These are phyloP conservation scores for Tylopilus balloui DNA, from an alignment of 768 basidiomycete genomes.

Conservation along the genomic window DNA sequence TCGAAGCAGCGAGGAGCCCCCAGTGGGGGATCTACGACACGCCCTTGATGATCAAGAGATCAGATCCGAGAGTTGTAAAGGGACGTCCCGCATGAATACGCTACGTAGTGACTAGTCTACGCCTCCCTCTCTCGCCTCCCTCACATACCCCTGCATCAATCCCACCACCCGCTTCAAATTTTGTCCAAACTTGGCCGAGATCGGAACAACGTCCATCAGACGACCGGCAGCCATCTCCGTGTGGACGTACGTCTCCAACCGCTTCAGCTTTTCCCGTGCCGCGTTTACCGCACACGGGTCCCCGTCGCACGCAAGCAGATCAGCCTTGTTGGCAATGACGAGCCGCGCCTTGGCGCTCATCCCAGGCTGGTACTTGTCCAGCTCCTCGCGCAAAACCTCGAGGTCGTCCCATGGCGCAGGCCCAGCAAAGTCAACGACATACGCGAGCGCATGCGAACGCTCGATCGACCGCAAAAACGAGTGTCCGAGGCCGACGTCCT, in stretches of 20 bases:
- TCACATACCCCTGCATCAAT: slow-evolving; percentile 64
- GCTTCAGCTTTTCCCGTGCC: slow-evolving; percentile 53
- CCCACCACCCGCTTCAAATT: slow-evolving; percentile 70
- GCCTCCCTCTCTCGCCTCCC: slow-evolving; percentile 36
- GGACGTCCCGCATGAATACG: too few species aligned
- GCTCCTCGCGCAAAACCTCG: slow-evolving; percentile 65
- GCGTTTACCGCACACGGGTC: slow-evolving; percentile 45
- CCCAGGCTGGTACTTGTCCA: slow-evolving; percentile 76
- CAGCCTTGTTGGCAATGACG: slow-evolving; percentile 94
- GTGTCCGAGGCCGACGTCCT: slow-evolving; percentile 90
- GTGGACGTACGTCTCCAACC: slow-evolving; percentile 54
- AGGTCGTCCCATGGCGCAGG: slow-evolving; percentile 78
- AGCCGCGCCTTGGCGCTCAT: slow-evolving; percentile 74
- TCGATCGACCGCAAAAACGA: slow-evolving; percentile 92
- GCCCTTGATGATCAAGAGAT: not conserved
- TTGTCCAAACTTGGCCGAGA: slow-evolving; percentile 82
- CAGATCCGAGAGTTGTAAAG: not conserved
- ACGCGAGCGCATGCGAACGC: slow-evolving; percentile 82
- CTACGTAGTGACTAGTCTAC: not conserved
- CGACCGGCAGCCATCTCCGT: slow-evolving; percentile 38
- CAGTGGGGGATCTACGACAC: too few species aligned
- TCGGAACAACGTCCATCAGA: slow-evolving; percentile 66
- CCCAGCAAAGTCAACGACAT: slow-evolving; percentile 84
- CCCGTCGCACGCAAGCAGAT: slow-evolving; percentile 57
- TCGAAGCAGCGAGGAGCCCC: not conserved